Evolutionary conservation across 169 alveolate species (phyloP).

Genomic region (Cryptosporidium sp.): DNA sequence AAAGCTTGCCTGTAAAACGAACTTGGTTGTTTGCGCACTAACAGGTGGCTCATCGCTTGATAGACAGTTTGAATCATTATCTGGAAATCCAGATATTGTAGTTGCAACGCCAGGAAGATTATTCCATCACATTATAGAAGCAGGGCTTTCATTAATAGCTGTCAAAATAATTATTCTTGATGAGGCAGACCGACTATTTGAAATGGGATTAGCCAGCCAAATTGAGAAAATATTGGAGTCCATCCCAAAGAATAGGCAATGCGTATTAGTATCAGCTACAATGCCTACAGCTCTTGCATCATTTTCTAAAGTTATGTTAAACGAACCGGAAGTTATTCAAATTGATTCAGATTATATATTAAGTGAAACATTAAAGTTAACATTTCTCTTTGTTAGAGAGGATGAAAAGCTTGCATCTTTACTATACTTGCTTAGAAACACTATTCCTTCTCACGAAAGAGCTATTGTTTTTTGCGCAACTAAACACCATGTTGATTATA

Average conservation of each 20-base stretch:
- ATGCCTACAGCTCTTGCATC: slow-evolving; percentile 92
- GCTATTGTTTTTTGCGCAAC: slow-evolving; percentile 92
- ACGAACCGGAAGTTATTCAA: slow-evolving; percentile 91
- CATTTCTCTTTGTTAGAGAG: slow-evolving; percentile 85
- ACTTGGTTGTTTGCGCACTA: slow-evolving; percentile 88
- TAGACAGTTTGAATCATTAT: slow-evolving; percentile 92
- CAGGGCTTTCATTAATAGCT: slow-evolving; percentile 87
- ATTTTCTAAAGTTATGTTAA: slow-evolving; percentile 91
- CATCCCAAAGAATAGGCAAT: slow-evolving; percentile 88
- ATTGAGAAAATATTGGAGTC: slow-evolving; percentile 86
- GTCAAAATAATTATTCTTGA: slow-evolving; percentile 92
- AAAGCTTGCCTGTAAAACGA: slow-evolving; percentile 86
- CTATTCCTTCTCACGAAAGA: slow-evolving; percentile 83
- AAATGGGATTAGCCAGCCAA: slow-evolving; percentile 93
- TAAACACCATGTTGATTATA: slow-evolving; percentile 91
- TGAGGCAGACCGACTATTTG: slow-evolving; percentile 96
- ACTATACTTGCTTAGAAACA: slow-evolving; percentile 84
- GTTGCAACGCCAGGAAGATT: slow-evolving; percentile 97
- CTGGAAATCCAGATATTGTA: slow-evolving; percentile 94
- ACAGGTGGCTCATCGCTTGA: slow-evolving; percentile 95
- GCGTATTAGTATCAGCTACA: slow-evolving; percentile 94
- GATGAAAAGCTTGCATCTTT: slow-evolving; percentile 89
- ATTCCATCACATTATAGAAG: slow-evolving; percentile 91
- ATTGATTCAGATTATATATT: slow-evolving; percentile 89
- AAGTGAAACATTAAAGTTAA: slow-evolving; percentile 85